Conservation (phyloP, 495 filamentous ascomycete genomes). For the Pyrenula aspistea region DNA sequence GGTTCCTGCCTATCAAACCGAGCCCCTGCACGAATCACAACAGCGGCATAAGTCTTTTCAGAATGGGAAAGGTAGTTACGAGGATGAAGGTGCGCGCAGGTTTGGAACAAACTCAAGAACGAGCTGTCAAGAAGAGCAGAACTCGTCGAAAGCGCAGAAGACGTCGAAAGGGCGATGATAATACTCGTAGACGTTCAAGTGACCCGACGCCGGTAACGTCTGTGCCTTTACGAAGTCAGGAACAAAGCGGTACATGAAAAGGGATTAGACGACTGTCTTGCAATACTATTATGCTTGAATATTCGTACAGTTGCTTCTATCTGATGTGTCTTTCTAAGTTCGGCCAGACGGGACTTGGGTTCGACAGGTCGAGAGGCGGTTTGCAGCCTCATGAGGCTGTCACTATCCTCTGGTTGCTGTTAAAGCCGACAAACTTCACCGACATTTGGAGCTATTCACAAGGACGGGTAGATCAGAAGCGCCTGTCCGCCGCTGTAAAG, state of each 20-base stretch:
- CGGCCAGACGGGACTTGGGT: too few species aligned
- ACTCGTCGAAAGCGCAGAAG: background rate
- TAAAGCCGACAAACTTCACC: background rate
- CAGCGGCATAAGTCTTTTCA: constrained; percentile 31
- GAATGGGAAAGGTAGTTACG: constrained; percentile 37
- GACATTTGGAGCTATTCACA: background rate
- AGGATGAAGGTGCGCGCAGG: constrained; percentile 36
- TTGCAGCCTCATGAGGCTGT: too few species aligned
- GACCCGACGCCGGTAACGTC: background rate
- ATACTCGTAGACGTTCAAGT: background rate
- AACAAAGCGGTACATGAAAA: too few species aligned
- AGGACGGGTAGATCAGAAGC: background rate
- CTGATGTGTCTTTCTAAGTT: too few species aligned
- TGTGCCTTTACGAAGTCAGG: too few species aligned
- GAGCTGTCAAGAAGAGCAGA: background rate
- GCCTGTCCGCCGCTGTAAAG: background rate
- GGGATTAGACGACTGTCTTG: too few species aligned
- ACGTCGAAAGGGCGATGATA: background rate
- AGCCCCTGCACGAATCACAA: constrained; percentile 50
- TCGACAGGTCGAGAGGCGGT: too few species aligned
- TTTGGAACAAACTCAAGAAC: constrained; percentile 8
- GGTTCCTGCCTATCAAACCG: constrained; percentile 57
- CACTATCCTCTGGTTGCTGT: background rate
- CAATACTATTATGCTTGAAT: too few species aligned
- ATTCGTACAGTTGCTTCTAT: too few species aligned